Base-by-base conservation (phyloP, 2,329 filamentous ascomycete genomes). In the Trematosphaeria pertusa region DNA sequence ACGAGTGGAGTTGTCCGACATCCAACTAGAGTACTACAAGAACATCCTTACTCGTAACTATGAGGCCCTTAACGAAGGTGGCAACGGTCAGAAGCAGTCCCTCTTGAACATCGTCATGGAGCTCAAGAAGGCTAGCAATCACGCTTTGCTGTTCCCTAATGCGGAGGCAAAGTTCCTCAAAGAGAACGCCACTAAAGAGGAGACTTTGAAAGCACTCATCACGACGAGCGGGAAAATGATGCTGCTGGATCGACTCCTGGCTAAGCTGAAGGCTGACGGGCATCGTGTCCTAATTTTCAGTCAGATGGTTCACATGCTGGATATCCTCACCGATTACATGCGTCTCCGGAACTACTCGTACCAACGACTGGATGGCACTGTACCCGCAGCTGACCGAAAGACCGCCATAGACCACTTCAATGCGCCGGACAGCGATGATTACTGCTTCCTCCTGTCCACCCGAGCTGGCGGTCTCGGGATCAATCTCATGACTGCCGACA, bases 171-270 rank as follows among this genome's bases (percentile, higher is more conserved):
- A 88, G 58, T 89, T 97, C 10, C 75, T 97, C 39, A 87, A 84
- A 49, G 91, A 89, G 11, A 91, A 87, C 62, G 82, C 83, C 42
- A 86, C 89, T 15, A 88, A 92, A 21, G 93, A 97, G 65, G 94
- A 97, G 67, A 85, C 91, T 54, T 83, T 99, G 61, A 94, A 96
- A 69, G 89, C 89, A 15, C 82, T 99, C 50, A 96, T 99, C 65
- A 93, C 92, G 3, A 96, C 91, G 68, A 99, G 94, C 74, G 95
- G 95, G 60, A 99, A 99, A 76, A 97, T 99, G 94, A 97, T 97
- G 91, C 81, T 99, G 37, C 83, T 99, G 6, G 94, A 99, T 62
- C 91, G 92, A 68, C 85, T 99, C n/a, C 81, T 99, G 9, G 88
- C 88, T 5, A 99, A 99, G 74, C 77, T 99, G 57, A 96, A 88